phyloP scores from a whole-genome alignment of 768 basidiomycete species.

The Pulveroboletus sp. region DNA sequence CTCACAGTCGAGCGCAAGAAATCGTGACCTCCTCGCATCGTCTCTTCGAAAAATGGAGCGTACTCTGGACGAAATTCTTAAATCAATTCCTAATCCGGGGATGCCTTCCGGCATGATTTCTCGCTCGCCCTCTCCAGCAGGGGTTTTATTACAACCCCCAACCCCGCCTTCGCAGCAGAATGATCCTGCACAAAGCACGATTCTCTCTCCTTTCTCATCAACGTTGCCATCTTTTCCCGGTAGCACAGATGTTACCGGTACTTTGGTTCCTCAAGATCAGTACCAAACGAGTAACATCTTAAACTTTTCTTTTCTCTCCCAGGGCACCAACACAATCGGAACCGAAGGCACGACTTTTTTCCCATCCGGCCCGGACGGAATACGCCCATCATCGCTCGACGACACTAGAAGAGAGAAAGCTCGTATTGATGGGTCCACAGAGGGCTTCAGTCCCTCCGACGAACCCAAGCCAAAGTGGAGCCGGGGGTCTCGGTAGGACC shows the following conservation, averaged over 20 bases:
- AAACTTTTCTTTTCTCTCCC: constrained; percentile 78
- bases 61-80: constrained; percentile 85
- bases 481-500: constrained; percentile 72
- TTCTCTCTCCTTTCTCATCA: constrained; percentile 56
- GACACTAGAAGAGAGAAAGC: constrained; percentile 55
- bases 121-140: constrained; percentile 69
- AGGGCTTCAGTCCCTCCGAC: constrained; percentile 52
- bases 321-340: constrained; percentile 75
- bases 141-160: constrained; percentile 51
- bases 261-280: constrained; percentile 59
- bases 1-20: constrained; percentile 48
- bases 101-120: constrained; percentile 80
- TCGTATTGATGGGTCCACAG: constrained; percentile 52
- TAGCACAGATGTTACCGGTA: too few species aligned
- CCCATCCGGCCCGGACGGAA: constrained; percentile 56
- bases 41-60: constrained; percentile 89
- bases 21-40: constrained; percentile 77
- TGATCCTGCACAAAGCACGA: constrained; percentile 21
- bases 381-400: constrained; percentile 54
- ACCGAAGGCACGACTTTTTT: constrained; percentile 56
- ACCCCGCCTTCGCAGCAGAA: constrained; percentile 47
- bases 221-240: constrained; percentile 88
- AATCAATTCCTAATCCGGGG: constrained; percentile 82
- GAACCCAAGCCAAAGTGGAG: constrained; percentile 80
- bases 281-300: too few species aligned